Percentiles rank a stretch among this genome's conserved stretches.
These are phyloP conservation scores for Phytopythium mirpurense DNA, from an alignment of 352 stramenopile species.

Conservation along the genomic window DNA sequence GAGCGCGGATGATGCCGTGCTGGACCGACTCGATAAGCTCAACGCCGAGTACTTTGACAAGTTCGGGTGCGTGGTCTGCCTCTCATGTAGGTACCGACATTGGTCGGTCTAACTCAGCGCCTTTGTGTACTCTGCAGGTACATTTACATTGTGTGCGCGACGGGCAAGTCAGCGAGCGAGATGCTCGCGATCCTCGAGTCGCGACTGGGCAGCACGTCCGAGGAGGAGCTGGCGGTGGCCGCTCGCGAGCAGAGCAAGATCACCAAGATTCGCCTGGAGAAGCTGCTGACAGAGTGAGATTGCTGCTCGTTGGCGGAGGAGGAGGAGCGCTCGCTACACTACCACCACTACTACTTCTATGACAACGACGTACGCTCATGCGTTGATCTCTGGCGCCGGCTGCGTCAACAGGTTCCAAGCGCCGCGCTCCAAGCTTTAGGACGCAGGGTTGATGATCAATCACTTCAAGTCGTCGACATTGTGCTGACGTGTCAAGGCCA, in stretches of 20 bases:
- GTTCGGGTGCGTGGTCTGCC: constrained; percentile 34
- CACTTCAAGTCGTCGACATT: no score
- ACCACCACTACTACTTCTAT: no score
- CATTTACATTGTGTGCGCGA: constrained; percentile 81
- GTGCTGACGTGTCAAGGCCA: no score
- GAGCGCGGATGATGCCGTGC: constrained; percentile 31
- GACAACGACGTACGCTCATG: no score
- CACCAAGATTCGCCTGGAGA: constrained; percentile 61
- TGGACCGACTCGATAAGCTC: constrained; percentile 58
- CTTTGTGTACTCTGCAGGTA: constrained; percentile 22
- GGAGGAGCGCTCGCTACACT: no score
- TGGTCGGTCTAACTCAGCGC: no score
- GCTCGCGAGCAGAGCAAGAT: constrained; percentile 76
- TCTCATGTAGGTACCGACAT: no score
- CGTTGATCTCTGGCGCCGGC: no score
- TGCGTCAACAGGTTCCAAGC: not conserved
- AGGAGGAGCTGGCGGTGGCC: constrained; percentile 51
- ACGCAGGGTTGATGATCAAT: no score
- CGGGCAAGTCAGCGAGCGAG: constrained; percentile 66
- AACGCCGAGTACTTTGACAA: constrained; percentile 66
- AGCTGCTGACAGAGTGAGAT: constrained; percentile 60
- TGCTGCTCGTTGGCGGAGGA: no score
- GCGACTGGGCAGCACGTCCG: constrained; percentile 33
- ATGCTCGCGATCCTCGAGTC: constrained; percentile 71
- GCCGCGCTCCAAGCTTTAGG: not conserved